A percentile compares a stretch with the other conserved stretches of the same genome.
Conservation (phyloP, 192 early-diverging fungal species). For the Coemansia sp. region DNA sequence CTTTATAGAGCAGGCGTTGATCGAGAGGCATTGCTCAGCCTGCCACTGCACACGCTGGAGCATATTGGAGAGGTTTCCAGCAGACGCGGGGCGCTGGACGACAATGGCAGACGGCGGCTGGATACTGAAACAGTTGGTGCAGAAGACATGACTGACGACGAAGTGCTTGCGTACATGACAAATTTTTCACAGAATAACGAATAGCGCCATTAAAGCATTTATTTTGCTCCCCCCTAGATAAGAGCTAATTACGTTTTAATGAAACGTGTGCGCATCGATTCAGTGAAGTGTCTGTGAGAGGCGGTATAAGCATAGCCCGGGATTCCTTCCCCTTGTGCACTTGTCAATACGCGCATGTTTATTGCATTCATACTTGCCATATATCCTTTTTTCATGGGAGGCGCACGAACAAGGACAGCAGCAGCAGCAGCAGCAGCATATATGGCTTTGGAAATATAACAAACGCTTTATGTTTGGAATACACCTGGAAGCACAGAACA, state of each 20-base stretch:
- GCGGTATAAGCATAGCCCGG: neutral
- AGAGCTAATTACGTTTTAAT: too few relatives aligned
- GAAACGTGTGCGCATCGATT: too few relatives aligned
- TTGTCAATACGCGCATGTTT: neutral
- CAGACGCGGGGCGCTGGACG: neutral
- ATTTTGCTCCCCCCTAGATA: too few relatives aligned
- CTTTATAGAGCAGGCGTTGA: slow-evolving; percentile 18
- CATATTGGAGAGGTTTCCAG: neutral
- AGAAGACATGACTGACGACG: slow-evolving; percentile 28
- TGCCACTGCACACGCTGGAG: slow-evolving; percentile 32
- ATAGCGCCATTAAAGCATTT: neutral
- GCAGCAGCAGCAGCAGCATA: too few relatives aligned
- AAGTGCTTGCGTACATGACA: slow-evolving; percentile 10
- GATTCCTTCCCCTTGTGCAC: neutral
- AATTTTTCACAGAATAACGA: neutral
- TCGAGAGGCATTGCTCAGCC: slow-evolving; percentile 19
- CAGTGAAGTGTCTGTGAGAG: too few relatives aligned
- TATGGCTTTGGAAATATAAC: too few relatives aligned
- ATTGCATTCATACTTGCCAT: neutral
- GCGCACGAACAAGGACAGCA: too few relatives aligned
- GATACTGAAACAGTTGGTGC: slow-evolving; percentile 13
- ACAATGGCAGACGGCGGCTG: slow-evolving; percentile 3
- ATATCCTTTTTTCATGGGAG: too few relatives aligned
- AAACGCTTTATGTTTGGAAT: too few relatives aligned
- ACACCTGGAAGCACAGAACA: too few relatives aligned